phyloP scores from a whole-genome alignment of 306 rosid species.

The Dalbergia cochinchinensis region DNA sequence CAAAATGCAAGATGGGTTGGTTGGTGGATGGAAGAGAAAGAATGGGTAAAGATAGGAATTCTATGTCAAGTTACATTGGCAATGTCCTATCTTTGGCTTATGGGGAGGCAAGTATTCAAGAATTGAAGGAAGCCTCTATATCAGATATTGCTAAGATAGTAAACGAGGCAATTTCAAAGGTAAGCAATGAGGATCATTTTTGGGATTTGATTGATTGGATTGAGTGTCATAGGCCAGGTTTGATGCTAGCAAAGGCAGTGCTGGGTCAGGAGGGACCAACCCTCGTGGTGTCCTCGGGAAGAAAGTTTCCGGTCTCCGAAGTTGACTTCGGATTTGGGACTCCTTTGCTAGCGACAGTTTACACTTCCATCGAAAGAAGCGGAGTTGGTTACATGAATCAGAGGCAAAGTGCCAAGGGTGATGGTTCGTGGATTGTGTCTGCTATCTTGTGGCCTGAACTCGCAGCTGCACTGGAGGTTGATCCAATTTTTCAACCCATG shows the following conservation, averaged over 20 bases:
- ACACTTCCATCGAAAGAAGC: slow-evolving; percentile 61
- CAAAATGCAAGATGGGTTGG: slow-evolving; percentile 89
- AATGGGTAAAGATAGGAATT: slow-evolving; percentile 40
- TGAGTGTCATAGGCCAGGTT: slow-evolving; percentile 81
- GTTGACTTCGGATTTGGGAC: slow-evolving; percentile 86
- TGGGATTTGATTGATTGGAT: slow-evolving; percentile 88
- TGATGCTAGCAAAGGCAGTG: slow-evolving; percentile 71
- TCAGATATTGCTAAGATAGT: slow-evolving; percentile 57
- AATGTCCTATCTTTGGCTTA: slow-evolving; percentile 75
- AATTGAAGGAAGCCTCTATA: slow-evolving; percentile 61
- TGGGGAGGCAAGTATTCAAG: slow-evolving; percentile 69
- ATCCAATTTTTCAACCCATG: slow-evolving; percentile 78
- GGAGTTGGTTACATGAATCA: slow-evolving; percentile 94
- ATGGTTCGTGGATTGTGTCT: slow-evolving; percentile 90
- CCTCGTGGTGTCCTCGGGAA: slow-evolving; percentile 74
- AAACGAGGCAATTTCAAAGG: slow-evolving; percentile 73
- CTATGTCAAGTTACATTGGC: slow-evolving; percentile 80
- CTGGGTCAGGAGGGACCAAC: slow-evolving; percentile 71
- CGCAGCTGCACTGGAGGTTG: slow-evolving; percentile 66
- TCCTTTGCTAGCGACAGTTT: slow-evolving; percentile 82
- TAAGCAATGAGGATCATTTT: slow-evolving; percentile 72
- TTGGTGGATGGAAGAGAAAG: slow-evolving; percentile 75
- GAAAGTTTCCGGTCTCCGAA: slow-evolving; percentile 74
- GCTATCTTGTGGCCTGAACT: slow-evolving; percentile 88
- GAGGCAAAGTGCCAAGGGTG: slow-evolving; percentile 73